Evolutionary conservation across 139 green algal genomes (phyloP), one percentile per base, ranked within the genome.

Genomic region (Picochlorum sp.): DNA sequence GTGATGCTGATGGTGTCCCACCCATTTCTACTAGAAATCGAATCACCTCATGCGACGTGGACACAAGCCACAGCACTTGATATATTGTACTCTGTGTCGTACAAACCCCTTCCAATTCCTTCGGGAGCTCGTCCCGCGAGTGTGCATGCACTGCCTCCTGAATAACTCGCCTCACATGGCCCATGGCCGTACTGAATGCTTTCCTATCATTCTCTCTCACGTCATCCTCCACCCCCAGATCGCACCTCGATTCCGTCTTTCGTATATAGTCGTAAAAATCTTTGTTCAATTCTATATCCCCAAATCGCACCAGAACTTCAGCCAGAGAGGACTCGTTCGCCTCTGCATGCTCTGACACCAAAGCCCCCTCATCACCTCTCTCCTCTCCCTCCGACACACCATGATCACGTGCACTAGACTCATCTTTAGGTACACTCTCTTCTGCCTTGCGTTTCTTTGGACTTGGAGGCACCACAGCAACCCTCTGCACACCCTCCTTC

Each of bases 361-460:
- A 58, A 37, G 60, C 60, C 55, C 49, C 50, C 58, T 30, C 31
- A 8, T 4, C 45, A 1, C 7, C 23, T 26, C 4, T 20, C 57
- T 64, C 68, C 45, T 51, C 26, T 30, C 26, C 26, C 26, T 30
- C 26, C 26, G 26, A 30, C 26, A 30, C 34, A 41, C 8, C 34
- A 41, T 41, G 8, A 41, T 41, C 34, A 10, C 34, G 34, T 9
- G 8, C 34, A 41, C 34, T 9, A 24, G 50, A 57, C 8, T 24
- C 68, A 55, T 74, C 68, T 51, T 74, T 62, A 21, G 60, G 58
- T 1, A 65, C 49, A 20, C 55, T 63, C 31, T 34, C 62, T 3
- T 34, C n/a, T 23, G 68, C 68, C 60, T 74, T 74, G 30, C 68
- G 68, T 50, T 74, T 74, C 60, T 74, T 74, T 11, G 60, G 68